A percentile compares a stretch with the other conserved stretches of the same genome.
Evolutionary conservation across 495 filamentous ascomycete genomes (phyloP).

Genomic region (Neurospora sp.): DNA sequence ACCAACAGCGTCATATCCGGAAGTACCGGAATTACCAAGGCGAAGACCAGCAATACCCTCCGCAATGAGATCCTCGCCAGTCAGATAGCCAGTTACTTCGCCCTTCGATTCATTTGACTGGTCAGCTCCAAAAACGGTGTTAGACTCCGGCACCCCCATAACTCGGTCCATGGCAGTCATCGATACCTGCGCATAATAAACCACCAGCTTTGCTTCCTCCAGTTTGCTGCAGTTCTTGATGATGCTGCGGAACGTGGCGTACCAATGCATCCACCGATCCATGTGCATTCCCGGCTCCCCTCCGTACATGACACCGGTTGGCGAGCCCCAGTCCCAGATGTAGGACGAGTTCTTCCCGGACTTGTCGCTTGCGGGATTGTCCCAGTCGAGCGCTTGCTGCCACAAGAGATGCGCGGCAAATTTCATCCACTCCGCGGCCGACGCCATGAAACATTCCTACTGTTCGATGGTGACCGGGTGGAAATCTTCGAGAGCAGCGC

Average conservation of each 20-base stretch:
- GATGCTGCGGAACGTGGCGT: not conserved
- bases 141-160: not conserved
- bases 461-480: slow-evolving; percentile 1
- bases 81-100: not conserved
- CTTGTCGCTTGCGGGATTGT: not conserved
- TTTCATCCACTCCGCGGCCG: not conserved
- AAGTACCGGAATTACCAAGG: not conserved
- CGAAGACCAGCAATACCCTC: not conserved
- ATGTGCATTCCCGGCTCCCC: not conserved
- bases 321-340: not conserved
- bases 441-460: not conserved
- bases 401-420: not conserved
- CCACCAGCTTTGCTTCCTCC: not conserved
- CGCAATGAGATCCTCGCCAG: not conserved
- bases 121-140: not conserved
- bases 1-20: not conserved
- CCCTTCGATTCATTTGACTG: not conserved
- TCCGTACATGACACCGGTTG: not conserved
- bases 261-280: not conserved
- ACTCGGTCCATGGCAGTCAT: not conserved
- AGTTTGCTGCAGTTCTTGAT: not conserved
- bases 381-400: not conserved
- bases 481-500: not conserved
- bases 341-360: not conserved
- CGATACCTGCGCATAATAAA: not conserved